Evolutionary conservation across 345 rosid genomes (phyloP).

Genomic region (Capsella bursapastoris): DNA sequence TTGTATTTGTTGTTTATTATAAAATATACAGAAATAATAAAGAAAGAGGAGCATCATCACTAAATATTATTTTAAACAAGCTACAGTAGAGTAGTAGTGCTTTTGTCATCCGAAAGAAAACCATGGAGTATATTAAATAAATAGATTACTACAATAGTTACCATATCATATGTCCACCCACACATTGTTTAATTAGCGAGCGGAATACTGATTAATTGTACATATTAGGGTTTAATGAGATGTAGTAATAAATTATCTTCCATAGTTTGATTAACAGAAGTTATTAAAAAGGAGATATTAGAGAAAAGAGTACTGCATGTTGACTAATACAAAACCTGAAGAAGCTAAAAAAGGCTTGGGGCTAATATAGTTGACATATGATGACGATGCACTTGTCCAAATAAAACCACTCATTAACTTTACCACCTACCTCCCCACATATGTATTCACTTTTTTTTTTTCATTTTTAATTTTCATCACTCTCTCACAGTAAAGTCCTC

Average conservation of each 20-base stretch:
- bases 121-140: background rate
- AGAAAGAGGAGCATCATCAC: conserved; percentile 31
- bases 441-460: no score
- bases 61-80: conserved; percentile 10
- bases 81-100: background rate
- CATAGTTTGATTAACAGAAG: no score
- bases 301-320: background rate
- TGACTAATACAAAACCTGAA: conserved; percentile 32
- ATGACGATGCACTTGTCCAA: conserved; percentile 29
- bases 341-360: background rate
- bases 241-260: no score
- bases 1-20: conserved; percentile 19
- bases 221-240: no score
- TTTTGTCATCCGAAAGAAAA: conserved; percentile 12
- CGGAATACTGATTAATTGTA: no score
- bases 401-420: conserved; percentile 39
- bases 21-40: background rate
- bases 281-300: no score
- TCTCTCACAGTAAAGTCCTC: no score
- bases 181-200: no score
- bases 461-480: no score
- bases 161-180: no score
- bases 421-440: conserved; percentile 41
- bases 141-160: no score
- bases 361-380: conserved; percentile 28